Evolutionary conservation across 768 basidiomycete species (phyloP), one percentile per base, ranked within the genome.

Genomic region (Ramaria sp.): DNA sequence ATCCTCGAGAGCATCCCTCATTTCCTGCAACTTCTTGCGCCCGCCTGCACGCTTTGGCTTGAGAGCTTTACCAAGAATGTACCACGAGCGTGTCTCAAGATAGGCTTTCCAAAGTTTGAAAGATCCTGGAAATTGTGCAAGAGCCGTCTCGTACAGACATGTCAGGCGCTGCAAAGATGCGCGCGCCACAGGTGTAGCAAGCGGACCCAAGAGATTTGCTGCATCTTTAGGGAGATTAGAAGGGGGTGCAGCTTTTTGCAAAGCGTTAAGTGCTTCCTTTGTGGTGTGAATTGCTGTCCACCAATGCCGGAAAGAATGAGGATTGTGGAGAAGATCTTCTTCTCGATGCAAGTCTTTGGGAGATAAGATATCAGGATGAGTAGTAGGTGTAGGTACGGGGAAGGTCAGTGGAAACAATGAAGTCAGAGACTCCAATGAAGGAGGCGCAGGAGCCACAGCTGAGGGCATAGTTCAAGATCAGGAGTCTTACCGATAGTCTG

Each of bases 71-170:
- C 95, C 96, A 9, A 95, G 73, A 3, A 98, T 89, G 68, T 85
- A 96, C 1, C 77, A 74, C 76, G 88, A 83, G 47, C 96, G 79
- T 70, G 84, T 81, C 49, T 75, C 76, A 41, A 97, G 73, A 67
- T 99, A 99, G 0, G 88, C 78, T 64, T 91, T 93, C 96, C 96
- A 98, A 50, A 98, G 70, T 67, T 96, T 93, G 80, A 91, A 98
- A 1, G 85, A 89, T 10, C 78, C 81, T 0, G 94, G 86, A 63
- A 97, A 96, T 59, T 93, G 79, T 3, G 70, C 76, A 22, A 99
- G 77, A 0, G 95, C 95, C 18, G 89, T 75, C 69, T 99, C 96
- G 65, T 96, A 98, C n/a, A 96, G 77, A 67, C 88, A 93, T 2
- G 86, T 85, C 30, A 95, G 71, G 47, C 85, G 81, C 61, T 96